Evolutionary conservation across 352 stramenopile genomes (phyloP).

Genomic region (Phytophthora sojae): DNA sequence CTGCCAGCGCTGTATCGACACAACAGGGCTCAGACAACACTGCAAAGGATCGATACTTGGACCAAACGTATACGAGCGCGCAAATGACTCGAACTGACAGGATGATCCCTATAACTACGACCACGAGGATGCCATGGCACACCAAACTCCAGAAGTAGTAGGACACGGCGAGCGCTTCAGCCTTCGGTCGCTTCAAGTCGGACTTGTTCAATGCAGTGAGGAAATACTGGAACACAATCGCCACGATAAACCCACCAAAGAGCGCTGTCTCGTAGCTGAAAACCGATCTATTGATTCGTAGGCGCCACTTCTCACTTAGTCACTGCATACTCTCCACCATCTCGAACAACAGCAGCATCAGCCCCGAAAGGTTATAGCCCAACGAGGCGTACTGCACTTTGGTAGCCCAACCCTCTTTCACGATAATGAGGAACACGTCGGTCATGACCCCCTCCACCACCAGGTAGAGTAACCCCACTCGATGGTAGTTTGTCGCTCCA

Average conservation of each 20-base stretch:
- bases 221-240: slow-evolving; percentile 11
- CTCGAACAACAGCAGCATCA: slow-evolving; percentile 39
- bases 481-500: slow-evolving; percentile 23
- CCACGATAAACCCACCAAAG: slow-evolving; percentile 4
- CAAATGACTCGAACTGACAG: neutral
- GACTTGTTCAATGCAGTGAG: slow-evolving; percentile 18
- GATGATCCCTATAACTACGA: slow-evolving; percentile 12
- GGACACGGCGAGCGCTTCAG: slow-evolving; percentile 6
- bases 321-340: slow-evolving; percentile 27
- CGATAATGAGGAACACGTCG: slow-evolving; percentile 32
- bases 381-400: slow-evolving; percentile 32
- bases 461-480: slow-evolving; percentile 22
- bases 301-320: slow-evolving; percentile 10
- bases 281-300: slow-evolving; percentile 19
- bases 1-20: slow-evolving; percentile 7
- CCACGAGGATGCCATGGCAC: slow-evolving; percentile 12
- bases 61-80: neutral
- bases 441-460: slow-evolving; percentile 32
- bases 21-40: slow-evolving; percentile 10
- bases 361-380: slow-evolving; percentile 29
- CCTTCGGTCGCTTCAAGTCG: slow-evolving; percentile 14
- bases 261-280: slow-evolving; percentile 28
- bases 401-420: slow-evolving; percentile 16
- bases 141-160: slow-evolving; percentile 21
- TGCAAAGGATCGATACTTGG: slow-evolving; percentile 12